A percentile compares a stretch with the other conserved stretches of the same genome.
phyloP scores from a whole-genome alignment of 495 filamentous ascomycete species.

The Aspergillus sclerotiicarbonarius region DNA sequence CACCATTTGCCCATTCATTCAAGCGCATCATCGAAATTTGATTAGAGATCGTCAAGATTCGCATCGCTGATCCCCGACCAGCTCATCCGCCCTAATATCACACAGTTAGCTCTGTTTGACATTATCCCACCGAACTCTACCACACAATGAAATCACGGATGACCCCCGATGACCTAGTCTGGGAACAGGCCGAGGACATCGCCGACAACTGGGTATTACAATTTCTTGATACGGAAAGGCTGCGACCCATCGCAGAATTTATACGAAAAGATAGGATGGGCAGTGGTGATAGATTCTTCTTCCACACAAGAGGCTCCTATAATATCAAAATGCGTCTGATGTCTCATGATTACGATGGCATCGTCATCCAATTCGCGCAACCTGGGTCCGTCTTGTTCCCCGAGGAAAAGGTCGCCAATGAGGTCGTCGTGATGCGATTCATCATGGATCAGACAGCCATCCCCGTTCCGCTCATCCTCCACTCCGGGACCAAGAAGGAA shows the following conservation, averaged over 20 bases:
- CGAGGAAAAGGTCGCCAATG: conserved; percentile 36
- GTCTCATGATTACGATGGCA: background rate
- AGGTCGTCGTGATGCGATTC: conserved; percentile 44
- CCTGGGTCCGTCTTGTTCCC: background rate
- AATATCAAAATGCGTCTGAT: background rate
- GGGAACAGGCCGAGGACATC: background rate
- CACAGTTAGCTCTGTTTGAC: too few species aligned
- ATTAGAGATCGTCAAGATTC: too few species aligned
- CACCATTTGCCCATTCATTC: too few species aligned
- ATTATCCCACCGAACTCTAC: background rate
- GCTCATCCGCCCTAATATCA: too few species aligned
- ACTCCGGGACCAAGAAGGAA: conserved; percentile 32
- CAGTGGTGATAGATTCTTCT: background rate
- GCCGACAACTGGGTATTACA: background rate
- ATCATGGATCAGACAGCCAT: conserved; percentile 35
- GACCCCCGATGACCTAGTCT: background rate
- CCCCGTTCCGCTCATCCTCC: conserved; percentile 33
- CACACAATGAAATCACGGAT: background rate
- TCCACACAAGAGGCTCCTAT: background rate
- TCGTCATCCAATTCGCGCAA: background rate
- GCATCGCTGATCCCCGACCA: too few species aligned
- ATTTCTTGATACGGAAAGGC: background rate
- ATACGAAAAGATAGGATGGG: background rate
- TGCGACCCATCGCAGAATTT: background rate
- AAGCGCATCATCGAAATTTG: too few species aligned